These are phyloP conservation scores for Boletus subparvulus DNA, from an alignment of 768 basidiomycete genomes.

Conservation along the genomic window DNA sequence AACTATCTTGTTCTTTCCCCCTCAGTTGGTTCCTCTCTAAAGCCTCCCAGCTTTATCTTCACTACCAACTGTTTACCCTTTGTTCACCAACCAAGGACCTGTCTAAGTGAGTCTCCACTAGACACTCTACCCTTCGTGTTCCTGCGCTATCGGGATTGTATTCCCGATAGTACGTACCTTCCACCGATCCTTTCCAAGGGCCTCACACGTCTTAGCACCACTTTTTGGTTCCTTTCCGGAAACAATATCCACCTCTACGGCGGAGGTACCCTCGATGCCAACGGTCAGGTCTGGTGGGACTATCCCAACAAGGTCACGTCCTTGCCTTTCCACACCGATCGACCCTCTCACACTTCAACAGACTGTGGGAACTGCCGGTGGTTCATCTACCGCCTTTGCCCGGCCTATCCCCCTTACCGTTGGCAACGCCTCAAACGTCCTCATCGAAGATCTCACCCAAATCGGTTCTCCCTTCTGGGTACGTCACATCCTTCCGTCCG, in stretches of 20 bases:
- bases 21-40: no score
- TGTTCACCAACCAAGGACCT: no score
- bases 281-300: slow-evolving; percentile 46
- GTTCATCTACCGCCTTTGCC: slow-evolving; percentile 43
- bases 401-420: slow-evolving; percentile 46
- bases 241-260: slow-evolving; percentile 40
- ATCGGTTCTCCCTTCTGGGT: slow-evolving; percentile 45
- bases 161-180: slow-evolving; percentile 28
- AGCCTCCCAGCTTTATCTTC: no score
- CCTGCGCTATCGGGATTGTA: no score
- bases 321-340: not conserved
- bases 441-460: slow-evolving; percentile 39
- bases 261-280: slow-evolving; percentile 45
- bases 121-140: no score
- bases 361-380: slow-evolving; percentile 41
- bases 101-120: no score
- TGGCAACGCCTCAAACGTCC: slow-evolving; percentile 41
- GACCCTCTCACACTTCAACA: slow-evolving; percentile 8
- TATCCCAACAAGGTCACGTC: slow-evolving; percentile 25
- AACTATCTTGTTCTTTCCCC: no score
- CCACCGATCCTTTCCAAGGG: not conserved
- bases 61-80: no score
- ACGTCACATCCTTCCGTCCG: slow-evolving; percentile 7
- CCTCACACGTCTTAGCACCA: slow-evolving; percentile 28
- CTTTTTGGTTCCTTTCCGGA: slow-evolving; percentile 42